These are phyloP conservation scores for Cutaneotrichosporon sp. DNA, from an alignment of 1,284 basidiomycete genomes.

Conservation along the genomic window DNA sequence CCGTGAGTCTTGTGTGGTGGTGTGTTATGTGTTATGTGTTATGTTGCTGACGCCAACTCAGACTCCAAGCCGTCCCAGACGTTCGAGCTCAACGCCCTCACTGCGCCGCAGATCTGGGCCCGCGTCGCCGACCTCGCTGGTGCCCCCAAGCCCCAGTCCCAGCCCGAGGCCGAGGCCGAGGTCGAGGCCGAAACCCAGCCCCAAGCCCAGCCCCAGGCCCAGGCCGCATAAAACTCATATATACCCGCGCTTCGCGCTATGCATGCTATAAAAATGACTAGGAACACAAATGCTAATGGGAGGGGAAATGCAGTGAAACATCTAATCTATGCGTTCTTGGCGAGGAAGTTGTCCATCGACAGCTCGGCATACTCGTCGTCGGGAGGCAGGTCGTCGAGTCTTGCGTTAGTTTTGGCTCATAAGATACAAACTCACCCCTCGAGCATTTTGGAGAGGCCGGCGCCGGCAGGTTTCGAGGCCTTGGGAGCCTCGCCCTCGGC, in stretches of 20 bases:
- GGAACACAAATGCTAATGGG: slow-evolving; percentile 13
- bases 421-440: slow-evolving; percentile 59
- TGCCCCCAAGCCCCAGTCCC: not conserved
- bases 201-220: not conserved
- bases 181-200: not conserved
- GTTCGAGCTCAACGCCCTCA: slow-evolving; percentile 30
- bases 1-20: slow-evolving; percentile 27
- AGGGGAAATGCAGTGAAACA: not conserved
- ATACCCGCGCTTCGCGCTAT: slow-evolving; percentile 13
- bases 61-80: slow-evolving; percentile 28
- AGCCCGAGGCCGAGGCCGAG: no score
- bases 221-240: slow-evolving; percentile 1
- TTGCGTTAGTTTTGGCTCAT: no score
- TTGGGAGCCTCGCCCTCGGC: slow-evolving; percentile 60
- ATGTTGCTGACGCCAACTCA: slow-evolving; percentile 4
- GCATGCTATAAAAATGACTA: slow-evolving; percentile 21
- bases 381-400: slow-evolving; percentile 80
- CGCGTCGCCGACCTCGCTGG: slow-evolving; percentile 22
- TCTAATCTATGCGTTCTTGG: slow-evolving; percentile 33
- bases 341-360: slow-evolving; percentile 72
- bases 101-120: slow-evolving; percentile 30
- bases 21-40: no score
- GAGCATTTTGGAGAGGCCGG: slow-evolving; percentile 72
- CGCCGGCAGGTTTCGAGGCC: slow-evolving; percentile 3
- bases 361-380: slow-evolving; percentile 87